Base-by-base conservation (phyloP, 495 filamentous ascomycete genomes). In the Delitschia confertaspora region DNA sequence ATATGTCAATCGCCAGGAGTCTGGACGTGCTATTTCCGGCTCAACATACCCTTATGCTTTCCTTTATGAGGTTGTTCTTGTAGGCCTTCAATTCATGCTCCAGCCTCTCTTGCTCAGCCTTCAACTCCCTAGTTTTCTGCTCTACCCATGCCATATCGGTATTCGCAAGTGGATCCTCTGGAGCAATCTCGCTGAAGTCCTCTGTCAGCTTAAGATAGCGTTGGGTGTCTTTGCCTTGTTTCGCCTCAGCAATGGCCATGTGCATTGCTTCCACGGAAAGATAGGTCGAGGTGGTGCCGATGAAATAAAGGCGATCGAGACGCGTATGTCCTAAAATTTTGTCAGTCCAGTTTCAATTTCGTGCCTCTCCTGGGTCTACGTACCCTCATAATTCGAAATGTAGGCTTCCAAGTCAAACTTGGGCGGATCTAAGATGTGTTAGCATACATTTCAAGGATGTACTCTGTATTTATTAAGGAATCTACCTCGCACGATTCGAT, bases 41-140 rank as follows among this genome's bases (percentile, higher is more conserved):
- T 37, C 40, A 37, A 51, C 79, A 42, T 71, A 93, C 87, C 56
- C 93, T 68, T 48, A 96, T 95, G 64, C 88, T 95, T 64, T 98
- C 91, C 60, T 95, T 95, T 50, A 98, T 86, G 25, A 96, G 63
- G 50, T 96, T 98, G 55, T 96, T 93, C 63, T 95, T 98, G 65
- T 96, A 96, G 5, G 82, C 83, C 59, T 85, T 85, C 21, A 98
- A 65, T 57, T 96, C 87, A 4, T 72, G 66, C 49, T 93, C 83
- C 44, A 95, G 66, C 33, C 82, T 75, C 27, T 83, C 74, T 1
- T 75, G 79, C 55, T 87, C 79, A 1, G 63, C 62, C 42, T 75
- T 74, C 47, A 86, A 79, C n/a, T 69, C 60, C 25, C 72, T 75
- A 17, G 73, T 73, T 35, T 69, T 78, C 30, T 64, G 63, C 1